Conservation (phyloP, 768 basidiomycete species). For the Auricularia cornea region DNA sequence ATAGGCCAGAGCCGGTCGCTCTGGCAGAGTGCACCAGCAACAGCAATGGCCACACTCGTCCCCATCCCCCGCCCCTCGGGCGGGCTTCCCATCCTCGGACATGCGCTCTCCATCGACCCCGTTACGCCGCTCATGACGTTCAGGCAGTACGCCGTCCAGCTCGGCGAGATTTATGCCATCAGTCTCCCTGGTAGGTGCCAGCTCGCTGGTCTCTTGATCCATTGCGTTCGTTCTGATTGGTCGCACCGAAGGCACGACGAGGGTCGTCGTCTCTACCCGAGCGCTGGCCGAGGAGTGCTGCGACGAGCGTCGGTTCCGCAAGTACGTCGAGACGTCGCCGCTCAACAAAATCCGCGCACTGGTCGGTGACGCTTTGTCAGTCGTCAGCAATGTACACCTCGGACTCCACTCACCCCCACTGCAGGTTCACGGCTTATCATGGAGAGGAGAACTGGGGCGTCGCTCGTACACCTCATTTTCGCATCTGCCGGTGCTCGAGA, state of each 20-base stretch:
- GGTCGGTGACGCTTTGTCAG: constrained; percentile 33
- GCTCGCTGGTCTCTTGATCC: not conserved
- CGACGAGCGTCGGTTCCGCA: constrained; percentile 36
- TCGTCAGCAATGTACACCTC: not conserved
- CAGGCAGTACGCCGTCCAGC: too few species aligned
- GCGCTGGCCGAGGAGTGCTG: constrained; percentile 33
- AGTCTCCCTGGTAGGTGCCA: too few species aligned
- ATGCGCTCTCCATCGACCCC: not conserved
- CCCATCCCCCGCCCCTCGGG: not conserved
- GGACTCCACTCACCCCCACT: not conserved
- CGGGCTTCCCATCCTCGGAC: not conserved
- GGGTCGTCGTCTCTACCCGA: constrained; percentile 27
- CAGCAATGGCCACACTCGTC: not conserved
- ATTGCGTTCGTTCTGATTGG: not conserved
- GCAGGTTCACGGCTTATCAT: constrained; percentile 24
- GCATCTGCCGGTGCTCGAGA: not conserved
- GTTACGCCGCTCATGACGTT: not conserved
- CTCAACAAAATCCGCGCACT: constrained; percentile 29
- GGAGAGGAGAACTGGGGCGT: constrained; percentile 41
- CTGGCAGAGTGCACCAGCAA: too few species aligned
- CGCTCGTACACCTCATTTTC: constrained; percentile 27
- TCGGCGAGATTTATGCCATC: too few species aligned
- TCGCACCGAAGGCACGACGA: constrained; percentile 15
- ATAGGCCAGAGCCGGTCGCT: too few species aligned
- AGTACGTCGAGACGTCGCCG: constrained; percentile 24